Base-by-base conservation (phyloP, 768 basidiomycete species). In the Hygrocybe coccinea region DNA sequence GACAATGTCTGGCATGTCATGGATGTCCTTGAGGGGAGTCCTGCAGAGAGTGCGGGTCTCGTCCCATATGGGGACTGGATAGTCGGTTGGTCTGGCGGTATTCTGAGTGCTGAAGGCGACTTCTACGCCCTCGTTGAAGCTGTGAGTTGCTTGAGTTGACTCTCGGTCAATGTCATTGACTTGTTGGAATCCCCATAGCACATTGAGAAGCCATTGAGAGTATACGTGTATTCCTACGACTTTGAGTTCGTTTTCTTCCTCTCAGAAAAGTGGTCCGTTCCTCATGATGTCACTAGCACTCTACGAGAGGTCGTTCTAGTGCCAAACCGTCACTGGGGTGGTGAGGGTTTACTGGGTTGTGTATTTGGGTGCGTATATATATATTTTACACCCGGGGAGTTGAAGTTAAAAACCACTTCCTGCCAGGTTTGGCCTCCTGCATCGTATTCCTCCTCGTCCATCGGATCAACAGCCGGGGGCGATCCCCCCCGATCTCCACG, bases 1-100 rank as follows among this genome's bases (percentile, higher is more conserved):
- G 93, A 97, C 65, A 91, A 89, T 59, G 94, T 99, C 5, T 99
- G 97, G 95, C 97, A 98, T 70, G 93, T 99, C 38, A 77, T 99
- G 45, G 97, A 99, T 66, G 93, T 99, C 12, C 74, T 95, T 38
- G 95, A 99, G 69, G 95, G 93, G 19, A 91, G 88, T 59, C 97
- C 97, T 5, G 97, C 95, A 8, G 95, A 98, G 75, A 91, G 88
- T 64, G 93, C 94, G 5, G 95, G 95, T 2, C 82, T 98, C 10
- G 97, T 99, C 17, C 95, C 95, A 1, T 95, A 91, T 75, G 85
- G 81, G 38, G 81, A 79, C 64, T 76, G 74, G 76, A 76, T 79
- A 61, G 75, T 86, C 64, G 95, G 95, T 17, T 99, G 95, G 90
- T 91, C 91, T 14, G 95, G 97, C 10, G 95, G 97, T 7, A 87